Percentiles rank a stretch among this genome's conserved stretches.
Conservation (phyloP, 108 stramenopile species). For the Asterionellopsis glacialis region DNA sequence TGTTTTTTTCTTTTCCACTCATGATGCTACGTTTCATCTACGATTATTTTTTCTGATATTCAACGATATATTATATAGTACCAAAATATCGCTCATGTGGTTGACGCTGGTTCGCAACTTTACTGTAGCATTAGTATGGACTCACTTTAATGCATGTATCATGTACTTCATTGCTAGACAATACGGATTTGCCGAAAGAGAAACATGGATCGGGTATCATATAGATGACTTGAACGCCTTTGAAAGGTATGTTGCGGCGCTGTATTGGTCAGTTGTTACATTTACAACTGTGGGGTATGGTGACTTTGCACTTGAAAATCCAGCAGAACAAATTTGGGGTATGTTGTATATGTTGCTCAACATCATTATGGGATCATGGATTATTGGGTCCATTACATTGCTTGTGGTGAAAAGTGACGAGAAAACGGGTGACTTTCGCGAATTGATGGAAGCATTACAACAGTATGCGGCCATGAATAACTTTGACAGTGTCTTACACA, state of each 20-base stretch:
- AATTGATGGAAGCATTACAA: slow-evolving; percentile 18
- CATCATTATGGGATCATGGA: slow-evolving; percentile 34
- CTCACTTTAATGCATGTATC: slow-evolving; percentile 51
- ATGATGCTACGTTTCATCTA: too few species aligned
- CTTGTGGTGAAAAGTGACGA: slow-evolving; percentile 52
- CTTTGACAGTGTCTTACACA: slow-evolving; percentile 18
- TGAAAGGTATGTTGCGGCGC: slow-evolving; percentile 33
- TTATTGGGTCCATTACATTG: slow-evolving; percentile 59
- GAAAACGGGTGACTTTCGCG: slow-evolving; percentile 38
- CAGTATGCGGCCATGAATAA: slow-evolving; percentile 18
- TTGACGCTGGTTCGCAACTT: slow-evolving; percentile 50
- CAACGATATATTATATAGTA: slow-evolving; percentile 36
- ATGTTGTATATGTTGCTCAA: slow-evolving; percentile 48
- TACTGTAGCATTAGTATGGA: slow-evolving; percentile 35
- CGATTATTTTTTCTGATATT: too few species aligned
- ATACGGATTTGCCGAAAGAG: slow-evolving; percentile 34
- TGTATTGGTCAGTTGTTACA: slow-evolving; percentile 56
- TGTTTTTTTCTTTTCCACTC: too few species aligned
- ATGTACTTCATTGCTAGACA: slow-evolving; percentile 57
- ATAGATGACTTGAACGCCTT: slow-evolving; percentile 11
- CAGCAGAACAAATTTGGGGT: slow-evolving; percentile 36
- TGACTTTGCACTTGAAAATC: slow-evolving; percentile 46
- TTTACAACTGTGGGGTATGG: slow-evolving; percentile 54
- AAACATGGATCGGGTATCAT: slow-evolving; percentile 41
- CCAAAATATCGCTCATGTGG: slow-evolving; percentile 34